Evolutionary conservation across 164 flowering plant species (phyloP).

Genomic region (Vitis riparia): DNA sequence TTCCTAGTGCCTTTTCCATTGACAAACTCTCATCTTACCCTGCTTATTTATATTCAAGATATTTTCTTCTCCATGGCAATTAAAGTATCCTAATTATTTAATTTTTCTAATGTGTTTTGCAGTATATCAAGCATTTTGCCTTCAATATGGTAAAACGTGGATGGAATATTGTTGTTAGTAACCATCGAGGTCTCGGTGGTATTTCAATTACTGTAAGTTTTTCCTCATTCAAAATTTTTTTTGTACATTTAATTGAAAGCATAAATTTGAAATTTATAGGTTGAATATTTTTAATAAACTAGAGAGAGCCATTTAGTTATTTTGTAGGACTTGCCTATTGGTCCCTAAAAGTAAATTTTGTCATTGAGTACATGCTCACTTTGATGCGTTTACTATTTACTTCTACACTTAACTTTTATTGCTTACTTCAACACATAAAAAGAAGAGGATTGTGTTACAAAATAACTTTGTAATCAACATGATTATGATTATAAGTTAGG

Average conservation of each 20-base stretch:
- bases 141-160: conserved; percentile 54
- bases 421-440: too few species aligned
- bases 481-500: too few species aligned
- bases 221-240: not conserved
- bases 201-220: conserved; percentile 65
- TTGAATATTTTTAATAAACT: too few species aligned
- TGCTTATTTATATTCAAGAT: not conserved
- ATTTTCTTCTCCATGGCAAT: not conserved
- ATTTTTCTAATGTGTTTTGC: conserved; percentile 15
- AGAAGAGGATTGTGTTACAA: too few species aligned
- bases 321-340: too few species aligned
- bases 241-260: not conserved
- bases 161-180: conserved; percentile 68
- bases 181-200: conserved; percentile 78
- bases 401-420: too few species aligned
- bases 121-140: conserved; percentile 65
- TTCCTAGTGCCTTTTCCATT: not conserved
- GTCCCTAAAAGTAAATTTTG: too few species aligned
- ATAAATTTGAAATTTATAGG: not conserved
- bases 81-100: conserved; percentile 2
- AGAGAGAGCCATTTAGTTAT: too few species aligned
- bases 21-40: not conserved
- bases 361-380: too few species aligned
- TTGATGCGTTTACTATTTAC: too few species aligned
- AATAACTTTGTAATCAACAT: too few species aligned